Base-by-base conservation (phyloP, 345 rosid species). In the Tarenaya hassleriana region DNA sequence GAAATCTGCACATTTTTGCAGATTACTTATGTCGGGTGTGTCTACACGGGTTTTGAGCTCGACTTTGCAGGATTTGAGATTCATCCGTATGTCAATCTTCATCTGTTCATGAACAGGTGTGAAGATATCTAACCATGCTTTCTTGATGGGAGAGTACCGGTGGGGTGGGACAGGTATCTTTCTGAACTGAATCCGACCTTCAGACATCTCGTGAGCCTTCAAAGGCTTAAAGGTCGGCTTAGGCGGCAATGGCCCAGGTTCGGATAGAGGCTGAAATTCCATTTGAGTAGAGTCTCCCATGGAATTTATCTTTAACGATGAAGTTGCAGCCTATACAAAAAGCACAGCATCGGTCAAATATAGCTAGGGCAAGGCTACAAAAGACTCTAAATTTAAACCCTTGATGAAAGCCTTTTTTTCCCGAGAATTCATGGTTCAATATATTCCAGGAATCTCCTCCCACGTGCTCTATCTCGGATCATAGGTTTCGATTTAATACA, bases 21-120 rank as follows among this genome's bases (percentile, higher is more conserved):
- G 83, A 69, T 78, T 77, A 34, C 86, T 75, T 7, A 87, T 29
- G 20, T 90, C 91, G 0, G 95, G 88, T 7, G 94, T 86, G 69
- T 83, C 91, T 3, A 45, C 19, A 54, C 94, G 70, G 0, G 97
- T 81, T 61, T 89, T 86, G 53, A 89, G 60, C 52, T 86, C 95
- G 6, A 90, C 83, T 67, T 79, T 83, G 18, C 94, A 73, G 5
- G 82, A 76, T 67, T 82, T 90, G 69, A 83, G 84, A 61, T 83
- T 81, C 95, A 86, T 90, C 50, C 90, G 64, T 44, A 90, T 63
- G 69, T 90, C 97, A 10, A 90, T 49, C 69, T 87, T 87, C 97
- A 90, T 84, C 53, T 86, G 88, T 40, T 90, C 88, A 34, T 77
- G 78, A 8, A 90, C 47, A 0, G 91, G 88, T 3, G 83, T 62